Evolutionary conservation across 2,329 filamentous ascomycete genomes (phyloP).

Genomic region (Colletotrichum filicis): DNA sequence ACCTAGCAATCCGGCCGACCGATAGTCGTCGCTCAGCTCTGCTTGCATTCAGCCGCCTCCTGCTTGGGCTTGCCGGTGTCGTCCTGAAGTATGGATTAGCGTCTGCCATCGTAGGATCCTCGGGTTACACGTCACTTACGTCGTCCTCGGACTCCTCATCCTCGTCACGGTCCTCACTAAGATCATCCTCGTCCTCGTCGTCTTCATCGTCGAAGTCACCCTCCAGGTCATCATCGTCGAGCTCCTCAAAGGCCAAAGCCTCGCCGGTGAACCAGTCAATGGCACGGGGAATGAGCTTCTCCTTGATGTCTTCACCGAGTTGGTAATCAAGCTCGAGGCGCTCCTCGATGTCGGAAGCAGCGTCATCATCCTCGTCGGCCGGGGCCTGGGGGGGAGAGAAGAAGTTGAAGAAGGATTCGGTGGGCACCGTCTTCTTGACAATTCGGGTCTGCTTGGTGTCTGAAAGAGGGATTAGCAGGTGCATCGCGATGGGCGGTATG

Average conservation of each 20-base stretch:
- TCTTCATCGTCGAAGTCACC: slow-evolving; percentile 89
- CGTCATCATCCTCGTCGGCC: slow-evolving; percentile 76
- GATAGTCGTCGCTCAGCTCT: slow-evolving; percentile 73
- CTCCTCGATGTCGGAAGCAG: slow-evolving; percentile 93
- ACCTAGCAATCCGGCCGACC: slow-evolving; percentile 41
- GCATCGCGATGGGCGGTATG: background rate
- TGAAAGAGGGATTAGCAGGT: slow-evolving; percentile 50
- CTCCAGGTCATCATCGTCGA: slow-evolving; percentile 84
- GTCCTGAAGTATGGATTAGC: slow-evolving; percentile 65
- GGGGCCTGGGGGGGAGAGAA: slow-evolving; percentile 95
- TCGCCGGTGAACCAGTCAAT: slow-evolving; percentile 99
- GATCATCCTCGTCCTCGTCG: slow-evolving; percentile 90
- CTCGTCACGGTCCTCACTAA: slow-evolving; percentile 87
- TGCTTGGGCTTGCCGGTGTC: slow-evolving; percentile 91
- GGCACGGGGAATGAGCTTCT: slow-evolving; percentile 97
- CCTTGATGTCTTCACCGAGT: slow-evolving; percentile 98
- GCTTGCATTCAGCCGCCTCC: slow-evolving; percentile 95
- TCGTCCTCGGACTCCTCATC: slow-evolving; percentile 84
- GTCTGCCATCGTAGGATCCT: background rate
- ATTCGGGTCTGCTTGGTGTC: slow-evolving; percentile 99
- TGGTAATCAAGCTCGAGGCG: slow-evolving; percentile 98
- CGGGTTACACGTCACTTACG: slow-evolving; percentile 55
- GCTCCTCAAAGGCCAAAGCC: slow-evolving; percentile 94
- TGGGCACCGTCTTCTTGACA: slow-evolving; percentile 98
- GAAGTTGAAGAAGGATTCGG: slow-evolving; percentile 99